Base-by-base conservation (phyloP, 495 filamentous ascomycete species). In the Physcia stellaris region DNA sequence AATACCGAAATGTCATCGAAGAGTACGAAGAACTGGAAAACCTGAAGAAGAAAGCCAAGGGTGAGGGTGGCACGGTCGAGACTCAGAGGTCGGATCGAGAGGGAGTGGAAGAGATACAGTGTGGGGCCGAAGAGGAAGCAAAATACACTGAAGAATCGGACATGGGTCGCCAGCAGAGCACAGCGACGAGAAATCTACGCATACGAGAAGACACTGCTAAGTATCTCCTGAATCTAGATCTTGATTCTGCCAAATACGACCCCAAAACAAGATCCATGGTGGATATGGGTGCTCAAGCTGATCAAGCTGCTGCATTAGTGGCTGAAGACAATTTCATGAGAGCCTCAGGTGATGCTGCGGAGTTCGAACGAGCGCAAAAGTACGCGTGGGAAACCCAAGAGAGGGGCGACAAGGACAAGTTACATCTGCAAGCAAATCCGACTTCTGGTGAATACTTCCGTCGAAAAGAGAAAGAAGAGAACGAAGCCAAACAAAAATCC, bases 161-260 rank as follows among this genome's bases (percentile, higher is more conserved):
- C 53, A 93, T 96, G 81, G 87, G 88, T 15, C 69, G 81, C 42
- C 75, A 92, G 38, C 87, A 94, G 55, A 79, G 77, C 35, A 94
- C 85, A 2, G 73, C 80, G n/a, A 93, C 88, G 4, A 71, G 84
- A 45, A 88, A 95, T 49, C 69, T 98, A 43, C 73, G 90, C 37
- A 74, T 98, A 43, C 75, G 90, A 51, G 90, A 98, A 62, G 90
- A 98, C 57, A 96, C 90, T 4, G 90, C 90, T n/a, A 96, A 96
- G 54, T 98, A 98, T 54, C 63, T 98, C 5, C 65, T 95, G 0
- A 95, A 95, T 51, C 70, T 98, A 4, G 90, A 96, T 49, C 71
- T 92, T 2, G 90, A 98, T 48, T 94, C 88, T 1, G 92, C 90
- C 10, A 94, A 94, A 53, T 98, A 98, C 58, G 92, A 98, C 51